Evolutionary conservation across 2,329 filamentous ascomycete genomes (phyloP).

Genomic region (Stemphylium lycopersici): DNA sequence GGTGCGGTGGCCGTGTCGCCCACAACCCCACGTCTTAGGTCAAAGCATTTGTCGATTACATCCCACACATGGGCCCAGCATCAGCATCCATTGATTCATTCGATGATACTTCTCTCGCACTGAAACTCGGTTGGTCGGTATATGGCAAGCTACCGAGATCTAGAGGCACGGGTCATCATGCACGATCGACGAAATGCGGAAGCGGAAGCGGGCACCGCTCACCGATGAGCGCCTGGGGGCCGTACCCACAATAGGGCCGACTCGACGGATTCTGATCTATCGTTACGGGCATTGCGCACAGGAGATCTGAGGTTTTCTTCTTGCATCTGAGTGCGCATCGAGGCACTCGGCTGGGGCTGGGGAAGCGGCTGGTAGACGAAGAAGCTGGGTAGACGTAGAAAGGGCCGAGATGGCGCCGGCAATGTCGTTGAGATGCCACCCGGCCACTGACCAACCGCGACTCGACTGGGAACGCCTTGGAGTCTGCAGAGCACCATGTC

Average conservation of each 20-base stretch:
- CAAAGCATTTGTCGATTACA: constrained; percentile 8
- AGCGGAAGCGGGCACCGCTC: constrained; percentile 16
- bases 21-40: background rate
- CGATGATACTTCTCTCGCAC: background rate
- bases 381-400: background rate
- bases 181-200: constrained; percentile 17
- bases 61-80: constrained; percentile 1
- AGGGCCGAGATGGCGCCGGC: background rate
- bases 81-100: background rate
- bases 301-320: constrained; percentile 12
- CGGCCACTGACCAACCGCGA: background rate
- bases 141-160: constrained; percentile 14
- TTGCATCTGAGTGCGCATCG: constrained; percentile 8
- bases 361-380: constrained; percentile 10
- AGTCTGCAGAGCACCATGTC: background rate
- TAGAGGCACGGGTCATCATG: constrained; percentile 11
- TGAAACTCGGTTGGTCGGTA: constrained; percentile 14
- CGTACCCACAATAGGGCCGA: constrained; percentile 6
- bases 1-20: too few relatives aligned
- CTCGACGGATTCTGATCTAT: constrained; percentile 2
- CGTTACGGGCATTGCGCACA: background rate
- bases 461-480: background rate
- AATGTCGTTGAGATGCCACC: constrained; percentile 9
- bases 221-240: constrained; percentile 12
- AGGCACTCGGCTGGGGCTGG: constrained; percentile 8